These are phyloP conservation scores for Allium cepa DNA, from an alignment of 106 monocot genomes.

Conservation along the genomic window DNA sequence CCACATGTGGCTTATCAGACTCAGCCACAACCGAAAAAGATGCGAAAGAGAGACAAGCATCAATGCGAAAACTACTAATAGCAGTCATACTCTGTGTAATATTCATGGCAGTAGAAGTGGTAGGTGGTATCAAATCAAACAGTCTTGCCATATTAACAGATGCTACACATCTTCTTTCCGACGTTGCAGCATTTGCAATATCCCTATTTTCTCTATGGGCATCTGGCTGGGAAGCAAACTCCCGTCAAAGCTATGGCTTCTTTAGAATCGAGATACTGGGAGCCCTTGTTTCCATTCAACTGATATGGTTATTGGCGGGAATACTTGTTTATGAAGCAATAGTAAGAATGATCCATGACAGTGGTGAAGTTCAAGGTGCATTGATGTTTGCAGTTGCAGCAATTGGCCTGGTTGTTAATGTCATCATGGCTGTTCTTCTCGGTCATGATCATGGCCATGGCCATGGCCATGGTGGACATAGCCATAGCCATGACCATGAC, in stretches of 20 bases:
- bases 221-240: conserved; percentile 67
- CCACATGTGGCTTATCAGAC: conserved; percentile 45
- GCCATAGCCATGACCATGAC: conserved; percentile 8
- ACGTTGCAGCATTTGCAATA: conserved; percentile 62
- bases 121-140: conserved; percentile 69
- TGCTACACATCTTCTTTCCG: conserved; percentile 72
- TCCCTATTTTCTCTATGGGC: conserved; percentile 74
- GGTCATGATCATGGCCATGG: conserved; percentile 55
- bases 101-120: conserved; percentile 57
- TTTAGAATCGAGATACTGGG: conserved; percentile 70
- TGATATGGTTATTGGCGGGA: conserved; percentile 62
- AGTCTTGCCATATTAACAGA: conserved; percentile 73
- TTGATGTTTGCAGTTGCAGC: conserved; percentile 59
- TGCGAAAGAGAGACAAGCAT: conserved; percentile 35
- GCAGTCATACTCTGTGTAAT: conserved; percentile 49
- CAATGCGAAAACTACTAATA: conserved; percentile 51
- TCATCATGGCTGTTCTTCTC: conserved; percentile 44
- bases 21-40: conserved; percentile 21
- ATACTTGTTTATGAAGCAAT: conserved; percentile 60
- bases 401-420: conserved; percentile 58
- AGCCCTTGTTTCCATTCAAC: conserved; percentile 58
- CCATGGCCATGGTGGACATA: not conserved
- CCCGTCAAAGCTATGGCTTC: conserved; percentile 60
- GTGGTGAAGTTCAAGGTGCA: conserved; percentile 47
- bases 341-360: conserved; percentile 23